phyloP scores from a whole-genome alignment of 2,329 filamentous ascomycete genomes.

The Cytospora schulzeri region DNA sequence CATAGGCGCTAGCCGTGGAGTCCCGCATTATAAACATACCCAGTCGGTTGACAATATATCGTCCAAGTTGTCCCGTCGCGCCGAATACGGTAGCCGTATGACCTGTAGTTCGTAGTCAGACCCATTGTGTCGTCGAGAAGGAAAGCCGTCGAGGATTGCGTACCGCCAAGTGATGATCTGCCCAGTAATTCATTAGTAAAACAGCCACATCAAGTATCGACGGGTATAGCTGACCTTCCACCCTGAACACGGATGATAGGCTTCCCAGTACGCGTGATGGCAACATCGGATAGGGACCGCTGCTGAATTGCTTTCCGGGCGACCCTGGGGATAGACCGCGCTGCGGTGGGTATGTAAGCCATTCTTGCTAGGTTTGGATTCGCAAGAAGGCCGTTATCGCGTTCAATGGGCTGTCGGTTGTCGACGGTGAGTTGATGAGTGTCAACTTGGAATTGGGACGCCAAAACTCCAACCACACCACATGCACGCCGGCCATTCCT shows the following conservation, averaged over 20 bases:
- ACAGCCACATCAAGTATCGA: slow-evolving; percentile 33
- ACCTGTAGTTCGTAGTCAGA: slow-evolving; percentile 54
- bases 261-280: slow-evolving; percentile 94
- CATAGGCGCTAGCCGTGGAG: background rate
- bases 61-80: slow-evolving; percentile 90
- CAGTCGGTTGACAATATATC: slow-evolving; percentile 96
- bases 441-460: slow-evolving; percentile 31
- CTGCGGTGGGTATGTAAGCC: slow-evolving; percentile 58
- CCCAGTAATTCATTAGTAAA: slow-evolving; percentile 8
- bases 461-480: slow-evolving; percentile 22
- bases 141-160: slow-evolving; percentile 25
- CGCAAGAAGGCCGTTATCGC: slow-evolving; percentile 36
- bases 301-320: slow-evolving; percentile 51
- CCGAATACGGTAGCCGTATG: slow-evolving; percentile 98
- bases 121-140: slow-evolving; percentile 7
- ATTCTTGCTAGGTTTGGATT: slow-evolving; percentile 46
- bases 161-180: slow-evolving; percentile 87
- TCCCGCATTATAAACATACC: slow-evolving; percentile 49
- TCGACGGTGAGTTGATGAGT: slow-evolving; percentile 27
- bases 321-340: slow-evolving; percentile 54
- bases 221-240: slow-evolving; percentile 69
- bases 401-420: slow-evolving; percentile 36
- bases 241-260: slow-evolving; percentile 87
- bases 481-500: slow-evolving; percentile 23
- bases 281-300: slow-evolving; percentile 73